Base-by-base conservation (phyloP, 2,329 filamentous ascomycete genomes). In the Cordyceps fumosorosea region DNA sequence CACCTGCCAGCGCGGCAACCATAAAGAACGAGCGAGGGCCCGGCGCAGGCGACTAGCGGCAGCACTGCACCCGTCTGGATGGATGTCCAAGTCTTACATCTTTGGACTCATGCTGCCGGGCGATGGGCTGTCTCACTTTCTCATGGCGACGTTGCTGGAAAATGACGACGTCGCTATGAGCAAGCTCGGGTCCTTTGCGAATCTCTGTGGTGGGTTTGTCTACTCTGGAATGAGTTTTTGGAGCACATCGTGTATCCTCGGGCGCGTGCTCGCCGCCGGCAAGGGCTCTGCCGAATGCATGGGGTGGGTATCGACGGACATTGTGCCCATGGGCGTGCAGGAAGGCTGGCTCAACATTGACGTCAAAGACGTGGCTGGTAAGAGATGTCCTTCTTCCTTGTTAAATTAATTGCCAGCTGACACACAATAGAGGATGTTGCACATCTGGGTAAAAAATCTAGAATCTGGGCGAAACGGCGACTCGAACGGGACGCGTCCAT, bases 51-150 rank as follows among this genome's bases (percentile, higher is more conserved):
- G 80, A 65, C 76, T 87, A 56, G 81, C 84, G 18, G 83, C 84
- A 2, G 81, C 81, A 1, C 74, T 88, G 24, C 81, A 86, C 64
- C 75, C 80, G 2, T 80, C 82, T 0, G 86, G 87, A 1, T 89
- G 86, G 87, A 77, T 89, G 20, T 88, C 86, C 5, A 86, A 86
- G 70, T 87, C 84, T 26, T 89, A 88, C 66, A 75, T 89, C 8
- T 88, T 85, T 40, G 86, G 86, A 0, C 71, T 89, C 51, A 80
- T 89, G 68, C 75, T 89, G 10, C 87, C 86, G 0, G 86, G 86
- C 3, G 86, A 89, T 65, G 79, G 80, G 1, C 68, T 89, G 32
- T 79, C 81, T 56, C 86, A 88, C 68, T 81, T 87, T 63, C 76
- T 89, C 52, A 89, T 89, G 79, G 82, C 85, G 1, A 84, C 86